Base-by-base conservation (phyloP, 192 early-diverging fungal species). In the Coemansia sp. region DNA sequence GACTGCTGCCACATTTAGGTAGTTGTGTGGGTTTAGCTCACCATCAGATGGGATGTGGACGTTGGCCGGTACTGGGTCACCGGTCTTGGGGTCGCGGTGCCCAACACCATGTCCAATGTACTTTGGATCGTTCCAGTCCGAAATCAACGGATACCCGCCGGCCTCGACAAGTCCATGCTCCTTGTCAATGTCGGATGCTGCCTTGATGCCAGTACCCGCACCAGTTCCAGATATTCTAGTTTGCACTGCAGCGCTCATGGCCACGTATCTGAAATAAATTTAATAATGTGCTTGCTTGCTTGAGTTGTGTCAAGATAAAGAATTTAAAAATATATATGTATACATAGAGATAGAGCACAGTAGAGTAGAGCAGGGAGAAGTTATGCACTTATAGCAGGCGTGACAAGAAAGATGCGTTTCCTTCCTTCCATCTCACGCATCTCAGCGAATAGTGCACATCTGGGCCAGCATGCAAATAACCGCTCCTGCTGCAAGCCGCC, bases 1-100 rank as follows among this genome's bases (percentile, higher is more conserved):
- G 30, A 53, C 68, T 1, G 43, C 39, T 2, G 41, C 30, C n/a
- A 60, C 43, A 24, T 44, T 65, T 15, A 76, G 59, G 27, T 82
- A 82, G 70, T 82, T 82, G 22, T 82, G 79, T 3, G 79, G 79
- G 29, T 82, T 82, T n/a, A 71, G 55, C 67, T 82, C 79, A 22
- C 79, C 79, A 34, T 82, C 79, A 3, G 70, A 47, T 11, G 64
- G 40, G 20, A 82, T 75, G 45, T 82, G 79, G 32, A 72, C 53
- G 16, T 61, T 62, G 58, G 79, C 67, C 24, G 74, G 67, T 10
- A 82, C 40, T 5, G 79, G 79, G 37, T 73, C 65, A 37, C 79
- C 79, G 10, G 79, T 76, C 68, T 73, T 82, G 20, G 79, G 79
- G 61, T 82, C 71, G 61, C 79, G 79, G 45, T 82, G 79, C 1